phyloP scores from a whole-genome alignment of 1,284 basidiomycete species.

The Pseudozyma pruni region DNA sequence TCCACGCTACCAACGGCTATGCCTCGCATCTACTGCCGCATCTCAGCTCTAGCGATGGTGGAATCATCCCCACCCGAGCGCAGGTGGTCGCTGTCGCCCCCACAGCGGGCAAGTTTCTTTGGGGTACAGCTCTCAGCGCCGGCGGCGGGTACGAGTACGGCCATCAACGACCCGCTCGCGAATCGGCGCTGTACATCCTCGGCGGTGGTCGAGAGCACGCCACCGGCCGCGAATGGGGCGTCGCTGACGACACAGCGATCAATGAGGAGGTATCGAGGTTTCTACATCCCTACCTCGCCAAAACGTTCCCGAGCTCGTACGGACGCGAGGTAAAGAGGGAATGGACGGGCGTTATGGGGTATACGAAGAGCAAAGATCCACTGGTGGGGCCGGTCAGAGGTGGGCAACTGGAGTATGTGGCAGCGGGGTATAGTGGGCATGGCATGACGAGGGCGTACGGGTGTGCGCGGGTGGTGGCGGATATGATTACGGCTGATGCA shows the following conservation, averaged over 20 bases:
- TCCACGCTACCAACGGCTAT: conserved; percentile 85
- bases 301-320: conserved; percentile 71
- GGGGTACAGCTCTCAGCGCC: conserved; percentile 42
- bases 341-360: conserved; percentile 87
- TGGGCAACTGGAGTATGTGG: conserved; percentile 75
- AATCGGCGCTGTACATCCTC: conserved; percentile 73
- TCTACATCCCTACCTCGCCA: conserved; percentile 19
- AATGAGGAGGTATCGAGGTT: conserved; percentile 71
- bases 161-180: conserved; percentile 74
- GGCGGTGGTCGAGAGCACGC: conserved; percentile 76
- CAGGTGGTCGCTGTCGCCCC: conserved; percentile 78
- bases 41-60: conserved; percentile 70
- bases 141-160: conserved; percentile 78
- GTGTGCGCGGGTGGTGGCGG: conserved; percentile 76
- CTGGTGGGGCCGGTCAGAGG: conserved; percentile 71
- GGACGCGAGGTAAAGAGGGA: conserved; percentile 71
- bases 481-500: conserved; percentile 75
- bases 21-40: conserved; percentile 77
- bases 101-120: conserved; percentile 26
- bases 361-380: conserved; percentile 75
- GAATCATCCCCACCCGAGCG: conserved; percentile 78
- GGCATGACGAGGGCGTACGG: conserved; percentile 78
- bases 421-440: conserved; percentile 80
- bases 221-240: conserved; percentile 71
- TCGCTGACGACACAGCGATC: conserved; percentile 75